A percentile compares a stretch with the other conserved stretches of the same genome.
Conservation (phyloP, 2,329 filamentous ascomycete genomes). For the Hymenoscyphus fructigenus region DNA sequence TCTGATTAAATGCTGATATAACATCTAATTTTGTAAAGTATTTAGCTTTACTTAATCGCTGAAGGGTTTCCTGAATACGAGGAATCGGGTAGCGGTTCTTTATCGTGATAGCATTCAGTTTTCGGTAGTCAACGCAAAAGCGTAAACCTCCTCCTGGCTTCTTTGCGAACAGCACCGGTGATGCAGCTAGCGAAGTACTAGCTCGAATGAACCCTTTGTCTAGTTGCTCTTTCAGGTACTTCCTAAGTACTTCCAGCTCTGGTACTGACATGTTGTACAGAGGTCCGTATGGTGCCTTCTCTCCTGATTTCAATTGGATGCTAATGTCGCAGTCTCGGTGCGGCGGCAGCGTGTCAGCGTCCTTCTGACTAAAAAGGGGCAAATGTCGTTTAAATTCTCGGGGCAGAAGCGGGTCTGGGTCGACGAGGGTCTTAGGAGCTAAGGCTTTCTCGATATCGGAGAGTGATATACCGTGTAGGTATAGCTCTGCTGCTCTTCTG, state of each 20-base stretch:
- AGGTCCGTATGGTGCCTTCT: background rate
- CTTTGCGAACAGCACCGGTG: background rate
- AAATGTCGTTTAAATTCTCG: background rate
- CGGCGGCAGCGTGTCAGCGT: slow-evolving; percentile 1
- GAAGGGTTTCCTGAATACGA: background rate
- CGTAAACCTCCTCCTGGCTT: background rate
- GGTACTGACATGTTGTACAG: background rate
- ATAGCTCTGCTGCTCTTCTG: no score
- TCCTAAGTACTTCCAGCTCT: background rate
- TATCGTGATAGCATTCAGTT: background rate
- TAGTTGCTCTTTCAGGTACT: background rate
- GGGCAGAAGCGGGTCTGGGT: background rate
- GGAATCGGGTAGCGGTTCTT: background rate
- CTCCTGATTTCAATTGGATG: background rate
- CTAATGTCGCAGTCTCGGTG: background rate
- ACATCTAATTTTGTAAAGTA: background rate
- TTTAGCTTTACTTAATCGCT: background rate
- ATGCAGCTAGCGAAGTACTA: background rate
- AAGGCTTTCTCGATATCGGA: slow-evolving; percentile 1
- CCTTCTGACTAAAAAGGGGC: slow-evolving; percentile 1
- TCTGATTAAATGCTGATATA: background rate
- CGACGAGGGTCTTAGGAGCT: background rate
- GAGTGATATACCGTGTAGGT: slow-evolving; percentile 1
- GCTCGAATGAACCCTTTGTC: background rate
- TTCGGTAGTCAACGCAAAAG: background rate